Base-by-base conservation (phyloP, 345 rosid species). In the Eucalyptus tenuipes region DNA sequence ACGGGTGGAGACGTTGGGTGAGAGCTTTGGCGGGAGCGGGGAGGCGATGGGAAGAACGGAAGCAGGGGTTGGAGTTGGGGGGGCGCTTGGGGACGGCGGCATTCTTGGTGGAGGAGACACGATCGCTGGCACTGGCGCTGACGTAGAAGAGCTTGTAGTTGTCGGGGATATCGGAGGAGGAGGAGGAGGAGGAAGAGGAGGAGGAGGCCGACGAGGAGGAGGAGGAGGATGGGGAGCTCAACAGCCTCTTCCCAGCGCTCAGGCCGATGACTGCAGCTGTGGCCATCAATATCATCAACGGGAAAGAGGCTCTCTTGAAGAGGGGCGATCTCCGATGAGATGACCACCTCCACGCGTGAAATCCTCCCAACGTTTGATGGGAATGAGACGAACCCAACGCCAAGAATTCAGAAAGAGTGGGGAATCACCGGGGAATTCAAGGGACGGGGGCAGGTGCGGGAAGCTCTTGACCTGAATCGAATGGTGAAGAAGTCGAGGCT, bases 201-300 rank as follows among this genome's bases (percentile, higher is more conserved):
- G 90, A 93, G 90, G 90, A 92, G 87, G 88, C 87, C 86, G 85
- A 91, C 3, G 92, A 24, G 22, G 88, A 42, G 14, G 84, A 75
- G 17, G 88, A 47, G 92, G 90, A 88, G 86, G 90, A 94, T 88
- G 93, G 94, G 47, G 98, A 94, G 59, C 94, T 93, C 93, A 96
- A 92, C 84, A 95, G 93, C 90, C 99, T 95, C 91, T 97, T 95
- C 57, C 98, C 98, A 20, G 96, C 68, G 53, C 92, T 94, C 86
- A 97, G 94, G 87, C 99, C 99, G 68, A 96, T 90, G 57, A 96
- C 95, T 89, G 99, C 97, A 89, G 98, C 91, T 29, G 96, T 94
- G 88, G 97, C 94, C 99, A 96, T 97, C 57, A 52, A 52, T 52
- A 52, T 2, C 95, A 88, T 87, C 71, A 33, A 37, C 42, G 52